Percentiles rank a stretch among this genome's conserved stretches.
Evolutionary conservation across 495 filamentous ascomycete species (phyloP).

Genomic region (Pseudomonodictys pantanalensis): DNA sequence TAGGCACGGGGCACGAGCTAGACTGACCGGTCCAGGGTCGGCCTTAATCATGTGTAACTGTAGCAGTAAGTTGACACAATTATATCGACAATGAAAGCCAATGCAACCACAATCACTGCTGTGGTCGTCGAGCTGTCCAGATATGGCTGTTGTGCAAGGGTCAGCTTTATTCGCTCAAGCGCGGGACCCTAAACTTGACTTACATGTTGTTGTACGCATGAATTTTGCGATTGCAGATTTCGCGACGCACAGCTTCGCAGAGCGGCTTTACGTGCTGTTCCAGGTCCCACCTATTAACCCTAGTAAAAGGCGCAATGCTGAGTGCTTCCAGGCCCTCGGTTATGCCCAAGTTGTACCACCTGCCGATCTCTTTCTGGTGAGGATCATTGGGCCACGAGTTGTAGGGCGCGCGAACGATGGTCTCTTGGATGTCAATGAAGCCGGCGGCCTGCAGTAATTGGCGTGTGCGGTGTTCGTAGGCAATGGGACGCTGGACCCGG

Average conservation of each 20-base stretch:
- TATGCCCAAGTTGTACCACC: conserved; percentile 82
- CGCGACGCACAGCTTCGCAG: conserved; percentile 59
- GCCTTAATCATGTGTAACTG: no score
- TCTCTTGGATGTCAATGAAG: conserved; percentile 80
- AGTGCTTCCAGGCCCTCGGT: conserved; percentile 67
- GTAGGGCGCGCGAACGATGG: conserved; percentile 67
- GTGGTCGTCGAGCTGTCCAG: conserved; percentile 46
- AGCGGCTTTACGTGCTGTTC: conserved; percentile 61
- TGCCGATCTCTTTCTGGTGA: conserved; percentile 66
- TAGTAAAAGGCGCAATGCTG: conserved; percentile 69
- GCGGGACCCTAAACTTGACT: conserved; percentile 41
- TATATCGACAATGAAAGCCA: background rate
- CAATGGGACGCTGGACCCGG: conserved; percentile 61
- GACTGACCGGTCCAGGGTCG: no score
- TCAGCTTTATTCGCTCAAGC: conserved; percentile 20
- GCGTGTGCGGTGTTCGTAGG: conserved; percentile 62
- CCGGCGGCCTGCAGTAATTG: conserved; percentile 64
- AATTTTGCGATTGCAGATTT: conserved; percentile 66
- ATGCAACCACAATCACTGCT: conserved; percentile 28
- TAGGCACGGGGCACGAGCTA: no score
- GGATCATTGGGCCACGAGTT: conserved; percentile 75
- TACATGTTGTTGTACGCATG: conserved; percentile 75
- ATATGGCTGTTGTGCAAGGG: conserved; percentile 48
- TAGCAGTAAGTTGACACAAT: no score
- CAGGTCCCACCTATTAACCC: conserved; percentile 61